Conservation (phyloP, 495 filamentous ascomycete genomes). For the Aspergillus kassunensis region DNA sequence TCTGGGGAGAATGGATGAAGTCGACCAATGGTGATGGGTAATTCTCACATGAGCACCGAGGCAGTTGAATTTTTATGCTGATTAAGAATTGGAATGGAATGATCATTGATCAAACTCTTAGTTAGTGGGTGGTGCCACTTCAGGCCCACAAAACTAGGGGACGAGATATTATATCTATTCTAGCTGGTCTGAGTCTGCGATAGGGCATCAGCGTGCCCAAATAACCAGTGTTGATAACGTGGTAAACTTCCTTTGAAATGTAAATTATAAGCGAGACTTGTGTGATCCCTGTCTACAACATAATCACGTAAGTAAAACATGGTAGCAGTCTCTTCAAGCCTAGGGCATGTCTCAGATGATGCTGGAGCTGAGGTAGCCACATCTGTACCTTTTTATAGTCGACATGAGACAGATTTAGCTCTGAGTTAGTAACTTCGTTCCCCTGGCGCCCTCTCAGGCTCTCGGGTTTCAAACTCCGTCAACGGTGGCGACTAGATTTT, state of each 20-base stretch:
- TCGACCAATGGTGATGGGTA: background rate
- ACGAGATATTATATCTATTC: background rate
- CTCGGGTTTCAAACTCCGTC: background rate
- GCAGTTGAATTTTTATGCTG: background rate
- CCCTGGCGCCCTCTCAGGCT: background rate
- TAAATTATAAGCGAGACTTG: too few relatives aligned
- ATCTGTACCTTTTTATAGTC: conserved; percentile 8
- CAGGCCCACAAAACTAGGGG: background rate
- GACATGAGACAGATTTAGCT: background rate
- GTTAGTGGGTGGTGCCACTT: background rate
- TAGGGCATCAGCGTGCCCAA: too few relatives aligned
- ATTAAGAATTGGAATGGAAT: background rate
- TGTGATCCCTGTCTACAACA: too few relatives aligned
- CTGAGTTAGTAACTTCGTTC: too few relatives aligned
- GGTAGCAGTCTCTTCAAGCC: background rate
- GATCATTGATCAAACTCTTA: background rate
- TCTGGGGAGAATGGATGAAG: background rate
- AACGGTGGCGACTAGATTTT: background rate
- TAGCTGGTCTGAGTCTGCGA: too few relatives aligned
- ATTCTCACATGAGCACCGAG: conserved; percentile 3
- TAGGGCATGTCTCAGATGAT: background rate
- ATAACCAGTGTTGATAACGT: too few relatives aligned
- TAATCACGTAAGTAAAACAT: background rate
- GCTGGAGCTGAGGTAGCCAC: conserved; percentile 2
- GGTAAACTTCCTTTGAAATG: too few relatives aligned